Evolutionary conservation across 2,329 filamentous ascomycete species (phyloP), one percentile per base, ranked within the genome.

Genomic region (Penicillium sclerotigenum): DNA sequence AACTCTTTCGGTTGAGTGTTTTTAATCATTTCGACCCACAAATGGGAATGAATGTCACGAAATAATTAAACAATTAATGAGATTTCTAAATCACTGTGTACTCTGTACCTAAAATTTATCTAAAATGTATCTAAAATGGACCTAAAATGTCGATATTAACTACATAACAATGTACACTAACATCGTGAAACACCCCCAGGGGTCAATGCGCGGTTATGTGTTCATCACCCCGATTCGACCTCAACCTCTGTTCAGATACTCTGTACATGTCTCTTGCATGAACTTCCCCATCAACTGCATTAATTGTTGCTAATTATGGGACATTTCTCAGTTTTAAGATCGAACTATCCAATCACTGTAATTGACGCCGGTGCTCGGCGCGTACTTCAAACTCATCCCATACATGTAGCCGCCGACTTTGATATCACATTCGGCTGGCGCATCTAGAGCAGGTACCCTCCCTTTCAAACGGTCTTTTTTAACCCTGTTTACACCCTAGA

Each of bases 251-350:
- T 33, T 10, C n/a, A 37, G 34, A 37, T 37, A 18, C 9, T 18
- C 10, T n/a, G 34, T 24, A 22, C 14, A 29, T 47, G 2, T 49
- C 29, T 50, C 36, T 49, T 16, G 43, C 36, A 54, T 33, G 34
- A 54, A 50, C 34, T 42, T 5, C n/a, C 16, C 24, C 14, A 34
- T 43, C 49, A 38, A 52, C 20, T 42, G 46, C 46, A 46, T 55
- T 36, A 52, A 58, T 61, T 14, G 14, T 31, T 61, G 58, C 62
- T 64, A 65, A 65, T 66, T 64, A 63, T 65, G 64, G 64, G 60
- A 59, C 42, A 55, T 64, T 52, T 57, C 16, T 52, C 14, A n/a
- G 33, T 56, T 50, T 54, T 48, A 51, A 28, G 26, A 5, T 37
- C 20, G 29, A 54, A 18, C 13, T 11, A 18, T 45, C 56, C 40